These are phyloP conservation scores for Russula vinacea DNA, from an alignment of 768 basidiomycete species.

Conservation along the genomic window DNA sequence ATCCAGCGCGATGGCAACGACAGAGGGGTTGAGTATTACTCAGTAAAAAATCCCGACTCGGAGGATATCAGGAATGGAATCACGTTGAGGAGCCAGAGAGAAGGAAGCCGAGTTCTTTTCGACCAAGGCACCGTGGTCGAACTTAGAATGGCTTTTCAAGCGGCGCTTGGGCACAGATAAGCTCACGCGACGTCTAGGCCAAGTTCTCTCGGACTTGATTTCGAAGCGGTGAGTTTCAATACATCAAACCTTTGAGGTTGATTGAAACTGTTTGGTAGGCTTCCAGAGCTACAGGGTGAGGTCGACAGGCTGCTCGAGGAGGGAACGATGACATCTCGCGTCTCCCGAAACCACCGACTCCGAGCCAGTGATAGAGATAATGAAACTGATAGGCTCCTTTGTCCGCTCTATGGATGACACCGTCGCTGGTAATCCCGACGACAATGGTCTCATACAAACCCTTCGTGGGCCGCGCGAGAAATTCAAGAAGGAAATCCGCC, in stretches of 20 bases:
- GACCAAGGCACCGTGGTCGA: slow-evolving; percentile 21
- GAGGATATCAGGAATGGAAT: slow-evolving; percentile 23
- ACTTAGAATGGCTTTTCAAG: slow-evolving; percentile 16
- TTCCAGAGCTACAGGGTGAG: slow-evolving; percentile 59
- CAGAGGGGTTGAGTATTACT: slow-evolving; percentile 22
- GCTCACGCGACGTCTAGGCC: slow-evolving; percentile 17
- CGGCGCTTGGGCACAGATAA: slow-evolving; percentile 27
- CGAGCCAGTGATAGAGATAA: slow-evolving; percentile 54
- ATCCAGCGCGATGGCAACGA: slow-evolving; percentile 14
- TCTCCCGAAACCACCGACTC: no score
- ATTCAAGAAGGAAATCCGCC: slow-evolving; percentile 48
- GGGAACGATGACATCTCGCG: no score
- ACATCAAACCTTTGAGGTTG: neutral
- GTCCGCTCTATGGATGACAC: slow-evolving; percentile 42
- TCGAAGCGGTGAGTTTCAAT: slow-evolving; percentile 17
- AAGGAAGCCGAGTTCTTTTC: slow-evolving; percentile 21
- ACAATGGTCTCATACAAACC: slow-evolving; percentile 50
- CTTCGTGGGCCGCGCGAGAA: slow-evolving; percentile 46
- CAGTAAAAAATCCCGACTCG: slow-evolving; percentile 28
- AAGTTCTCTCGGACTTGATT: slow-evolving; percentile 23
- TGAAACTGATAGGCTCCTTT: slow-evolving; percentile 46
- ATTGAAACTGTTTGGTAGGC: slow-evolving; percentile 38
- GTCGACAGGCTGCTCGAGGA: slow-evolving; percentile 45
- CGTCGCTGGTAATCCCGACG: slow-evolving; percentile 51
- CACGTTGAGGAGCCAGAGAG: slow-evolving; percentile 25